Percentiles rank a stretch among this genome's conserved stretches.
These are phyloP conservation scores for Blastomyces parvus DNA, from an alignment of 2,329 filamentous ascomycete genomes.

Conservation along the genomic window DNA sequence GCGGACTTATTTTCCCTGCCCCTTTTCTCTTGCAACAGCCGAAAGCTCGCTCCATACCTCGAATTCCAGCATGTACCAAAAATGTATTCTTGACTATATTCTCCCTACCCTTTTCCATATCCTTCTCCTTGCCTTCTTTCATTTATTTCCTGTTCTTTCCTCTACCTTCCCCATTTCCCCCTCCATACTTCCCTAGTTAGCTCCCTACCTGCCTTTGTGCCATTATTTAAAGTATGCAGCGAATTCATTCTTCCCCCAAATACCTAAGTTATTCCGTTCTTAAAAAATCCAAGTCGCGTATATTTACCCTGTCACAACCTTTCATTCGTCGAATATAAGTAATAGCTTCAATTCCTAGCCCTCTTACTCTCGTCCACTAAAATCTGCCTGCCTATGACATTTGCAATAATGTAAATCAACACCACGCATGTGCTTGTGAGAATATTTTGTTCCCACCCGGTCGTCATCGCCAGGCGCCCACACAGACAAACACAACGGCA, in stretches of 20 bases:
- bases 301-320: neutral
- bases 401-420: too few species aligned
- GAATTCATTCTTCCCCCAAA: neutral
- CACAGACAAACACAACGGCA: too few species aligned
- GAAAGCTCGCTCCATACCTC: neutral
- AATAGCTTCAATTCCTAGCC: too few species aligned
- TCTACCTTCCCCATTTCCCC: neutral
- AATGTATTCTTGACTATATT: conserved; percentile 5
- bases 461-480: too few species aligned
- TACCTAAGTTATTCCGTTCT: neutral
- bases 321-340: neutral
- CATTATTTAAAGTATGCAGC: neutral
- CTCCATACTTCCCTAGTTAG: neutral
- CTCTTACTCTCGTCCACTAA: too few species aligned
- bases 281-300: neutral
- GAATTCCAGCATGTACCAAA: conserved; percentile 7
- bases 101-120: neutral
- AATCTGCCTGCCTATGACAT: too few species aligned
- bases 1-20: neutral
- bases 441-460: too few species aligned
- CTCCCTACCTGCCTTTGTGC: neutral
- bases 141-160: neutral
- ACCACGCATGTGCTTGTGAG: too few species aligned
- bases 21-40: neutral
- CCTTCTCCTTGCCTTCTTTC: neutral